Evolutionary conservation across 1,284 basidiomycete genomes (phyloP).

Genomic region (Moesziomyces globuligerus): DNA sequence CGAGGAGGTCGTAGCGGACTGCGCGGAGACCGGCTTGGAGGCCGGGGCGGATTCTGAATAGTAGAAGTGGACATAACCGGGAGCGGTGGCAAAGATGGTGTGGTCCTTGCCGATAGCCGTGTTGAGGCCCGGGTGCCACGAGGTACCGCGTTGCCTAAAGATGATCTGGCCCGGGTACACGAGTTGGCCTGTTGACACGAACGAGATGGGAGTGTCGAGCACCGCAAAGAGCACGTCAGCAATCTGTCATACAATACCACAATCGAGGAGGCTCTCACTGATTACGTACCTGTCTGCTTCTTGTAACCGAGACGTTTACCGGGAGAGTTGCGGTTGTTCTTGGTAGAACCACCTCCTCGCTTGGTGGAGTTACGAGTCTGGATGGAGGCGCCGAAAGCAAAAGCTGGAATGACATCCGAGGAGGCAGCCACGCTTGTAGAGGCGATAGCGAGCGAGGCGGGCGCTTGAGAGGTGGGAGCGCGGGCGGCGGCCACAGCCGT

Average conservation of each 20-base stretch:
- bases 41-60: slow-evolving; percentile 33
- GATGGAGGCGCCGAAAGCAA: slow-evolving; percentile 59
- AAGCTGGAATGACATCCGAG: slow-evolving; percentile 42
- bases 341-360: slow-evolving; percentile 65
- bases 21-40: slow-evolving; percentile 2
- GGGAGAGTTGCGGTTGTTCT: slow-evolving; percentile 66
- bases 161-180: slow-evolving; percentile 64
- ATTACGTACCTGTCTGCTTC: slow-evolving; percentile 49
- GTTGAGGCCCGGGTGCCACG: slow-evolving; percentile 65
- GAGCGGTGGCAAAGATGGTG: slow-evolving; percentile 63
- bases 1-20: slow-evolving; percentile 12
- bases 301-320: slow-evolving; percentile 66
- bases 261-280: neutral
- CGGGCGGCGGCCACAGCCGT: slow-evolving; percentile 22
- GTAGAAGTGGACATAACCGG: slow-evolving; percentile 66
- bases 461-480: slow-evolving; percentile 20
- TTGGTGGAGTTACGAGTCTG: slow-evolving; percentile 67
- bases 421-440: slow-evolving; percentile 25
- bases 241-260: no score
- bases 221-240: no score
- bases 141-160: slow-evolving; percentile 64
- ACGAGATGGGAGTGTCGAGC: no score
- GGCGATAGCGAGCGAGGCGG: slow-evolving; percentile 53
- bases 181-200: slow-evolving; percentile 42
- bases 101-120: slow-evolving; percentile 65